Percentiles rank a stretch among this genome's conserved stretches.
Conservation (phyloP, 768 basidiomycete species). For the Pleurotus tuoliensis region DNA sequence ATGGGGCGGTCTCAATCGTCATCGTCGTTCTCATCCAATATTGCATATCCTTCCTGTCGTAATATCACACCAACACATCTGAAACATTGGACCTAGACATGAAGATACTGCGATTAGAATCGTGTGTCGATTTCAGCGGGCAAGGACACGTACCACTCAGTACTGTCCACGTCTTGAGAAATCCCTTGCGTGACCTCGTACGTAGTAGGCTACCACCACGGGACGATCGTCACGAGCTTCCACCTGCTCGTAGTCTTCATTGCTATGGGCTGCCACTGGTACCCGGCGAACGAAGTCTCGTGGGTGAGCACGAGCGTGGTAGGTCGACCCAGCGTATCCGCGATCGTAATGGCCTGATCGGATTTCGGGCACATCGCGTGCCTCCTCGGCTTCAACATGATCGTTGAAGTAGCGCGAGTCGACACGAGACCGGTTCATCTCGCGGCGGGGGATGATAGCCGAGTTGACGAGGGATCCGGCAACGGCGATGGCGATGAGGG, state of each 20-base stretch:
- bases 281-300: conserved; percentile 1
- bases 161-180: not conserved
- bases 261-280: not conserved
- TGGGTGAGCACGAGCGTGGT: conserved; percentile 5
- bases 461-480: conserved; percentile 8
- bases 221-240: not conserved
- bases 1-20: not conserved
- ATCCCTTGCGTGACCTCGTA: conserved; percentile 1
- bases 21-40: conserved; percentile 5
- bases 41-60: not conserved
- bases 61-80: too few species aligned
- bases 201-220: not conserved
- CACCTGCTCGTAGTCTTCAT: not conserved
- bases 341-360: conserved; percentile 2
- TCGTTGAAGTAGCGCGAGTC: conserved; percentile 2
- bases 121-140: not conserved
- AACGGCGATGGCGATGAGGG: conserved; percentile 7
- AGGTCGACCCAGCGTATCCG: conserved; percentile 6
- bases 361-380: conserved; percentile 3
- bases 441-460: conserved; percentile 6
- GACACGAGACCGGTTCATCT: conserved; percentile 3
- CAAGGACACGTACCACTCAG: not conserved
- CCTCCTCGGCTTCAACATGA: not conserved
- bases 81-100: too few species aligned
- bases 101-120: not conserved